Base-by-base conservation (phyloP, 1,284 basidiomycete species). In the Ustilago tritici region DNA sequence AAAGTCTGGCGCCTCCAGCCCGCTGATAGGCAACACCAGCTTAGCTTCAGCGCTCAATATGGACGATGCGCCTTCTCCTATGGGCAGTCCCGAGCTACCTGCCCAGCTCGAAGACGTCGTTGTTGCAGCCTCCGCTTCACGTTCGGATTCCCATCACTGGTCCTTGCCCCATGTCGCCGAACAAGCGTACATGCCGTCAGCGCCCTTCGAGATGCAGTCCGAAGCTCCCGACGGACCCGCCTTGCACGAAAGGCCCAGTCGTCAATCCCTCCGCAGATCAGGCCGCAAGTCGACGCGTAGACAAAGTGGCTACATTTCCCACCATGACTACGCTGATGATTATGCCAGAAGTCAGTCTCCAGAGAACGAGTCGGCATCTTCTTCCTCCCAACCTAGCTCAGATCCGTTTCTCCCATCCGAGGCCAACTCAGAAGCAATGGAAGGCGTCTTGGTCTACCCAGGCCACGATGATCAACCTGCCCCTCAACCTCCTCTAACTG, bases 31-130 rank as follows among this genome's bases (percentile, higher is more conserved):
- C 8, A 35, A 47, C 17, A 31, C 19, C 31, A 28, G 50, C 14
- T 17, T 50, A 17, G 23, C 17, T 14, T 54, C 75, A n/a, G 12
- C 50, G 0, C 58, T 76, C 36, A 62, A 70, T 46, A 58, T 67
- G 17, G 76, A 65, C 8, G 73, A 63, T 1, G 65, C 70, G 2
- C 77, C 73, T 28, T 72, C 69, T 4, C 77, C 77, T 0, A 62
- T 79, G 70, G 64, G 65, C 32, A 79, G 69, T 54, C 74, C 77
- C 0, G 66, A 70, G n/a, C 62, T 76, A 2, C 58, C 69, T 14
- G 65, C 62, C 41, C 61, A 73, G 38, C 52, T 78, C 11, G 66
- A 70, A 54, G 46, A 63, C 47, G 68, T 58, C 34, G 65, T 78
- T n/a, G 70, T 66, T 10, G 61, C 49, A 31, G 49, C 63, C 36